Percentiles rank a stretch among this genome's conserved stretches.
Evolutionary conservation across 805 yeast species (phyloP).

Genomic region (Zygosaccharomyces siamensis): DNA sequence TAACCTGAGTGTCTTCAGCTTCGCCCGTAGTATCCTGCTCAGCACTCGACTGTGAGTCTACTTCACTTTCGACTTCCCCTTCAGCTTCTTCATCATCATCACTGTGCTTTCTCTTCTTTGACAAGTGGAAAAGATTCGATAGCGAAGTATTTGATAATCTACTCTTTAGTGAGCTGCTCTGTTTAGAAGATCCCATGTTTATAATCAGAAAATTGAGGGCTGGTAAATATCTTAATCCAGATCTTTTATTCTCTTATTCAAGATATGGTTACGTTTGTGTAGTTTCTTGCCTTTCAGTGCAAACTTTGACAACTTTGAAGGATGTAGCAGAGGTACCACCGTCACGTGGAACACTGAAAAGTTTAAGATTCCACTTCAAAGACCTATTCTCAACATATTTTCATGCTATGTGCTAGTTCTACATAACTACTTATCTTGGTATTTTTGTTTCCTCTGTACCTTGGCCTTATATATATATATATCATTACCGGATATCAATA

Average conservation of each 20-base stretch:
- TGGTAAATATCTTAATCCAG: not conserved
- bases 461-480: not conserved
- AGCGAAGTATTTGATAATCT: slow-evolving; percentile 31
- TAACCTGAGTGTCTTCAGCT: not conserved
- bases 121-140: slow-evolving; percentile 32
- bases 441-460: not conserved
- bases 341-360: not conserved
- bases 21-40: slow-evolving; percentile 6
- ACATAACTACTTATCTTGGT: not conserved
- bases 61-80: slow-evolving; percentile 29
- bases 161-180: slow-evolving; percentile 22
- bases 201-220: not conserved
- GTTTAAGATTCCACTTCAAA: not conserved
- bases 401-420: not conserved
- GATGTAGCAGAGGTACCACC: not conserved
- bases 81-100: slow-evolving; percentile 32
- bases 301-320: not conserved
- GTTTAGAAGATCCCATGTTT: not conserved
- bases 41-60: slow-evolving; percentile 8
- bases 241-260: not conserved
- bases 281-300: not conserved
- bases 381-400: not conserved
- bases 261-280: not conserved
- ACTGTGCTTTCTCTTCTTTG: slow-evolving; percentile 23
- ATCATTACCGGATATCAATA: not conserved